These are phyloP conservation scores for Coccomyxa subellipsoidea DNA, from an alignment of 163 green algal species.

Conservation along the genomic window DNA sequence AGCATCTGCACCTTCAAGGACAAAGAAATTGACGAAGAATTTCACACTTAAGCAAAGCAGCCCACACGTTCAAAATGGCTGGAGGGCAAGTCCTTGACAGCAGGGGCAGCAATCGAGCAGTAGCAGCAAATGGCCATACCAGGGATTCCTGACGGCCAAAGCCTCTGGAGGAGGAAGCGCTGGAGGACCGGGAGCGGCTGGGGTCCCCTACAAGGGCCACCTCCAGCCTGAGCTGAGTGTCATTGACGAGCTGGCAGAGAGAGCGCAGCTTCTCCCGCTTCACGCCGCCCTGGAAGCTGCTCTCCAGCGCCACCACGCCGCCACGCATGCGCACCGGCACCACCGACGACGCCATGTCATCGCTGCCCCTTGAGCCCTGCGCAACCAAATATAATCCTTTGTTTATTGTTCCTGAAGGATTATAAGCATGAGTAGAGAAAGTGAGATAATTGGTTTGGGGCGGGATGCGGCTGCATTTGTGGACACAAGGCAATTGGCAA, in stretches of 20 bases:
- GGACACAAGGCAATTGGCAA: too few relatives aligned
- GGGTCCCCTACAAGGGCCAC: conserved; percentile 44
- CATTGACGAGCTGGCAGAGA: conserved; percentile 67
- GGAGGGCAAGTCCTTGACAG: too few relatives aligned
- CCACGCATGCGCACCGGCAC: conserved; percentile 47
- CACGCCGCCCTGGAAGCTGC: conserved; percentile 40
- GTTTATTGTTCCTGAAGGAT: too few relatives aligned
- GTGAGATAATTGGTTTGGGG: too few relatives aligned
- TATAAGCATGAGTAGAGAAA: too few relatives aligned
- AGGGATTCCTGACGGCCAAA: not conserved
- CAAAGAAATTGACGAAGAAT: too few relatives aligned
- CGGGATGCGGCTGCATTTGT: too few relatives aligned
- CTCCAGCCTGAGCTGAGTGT: conserved; percentile 57
- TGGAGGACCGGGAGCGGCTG: not conserved
- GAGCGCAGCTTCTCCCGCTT: conserved; percentile 60
- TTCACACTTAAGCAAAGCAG: too few relatives aligned
- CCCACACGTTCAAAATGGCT: too few relatives aligned
- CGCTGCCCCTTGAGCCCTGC: not conserved
- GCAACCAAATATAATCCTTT: not conserved
- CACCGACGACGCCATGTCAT: conserved; percentile 25
- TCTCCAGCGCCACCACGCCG: conserved; percentile 59
- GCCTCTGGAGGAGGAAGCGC: not conserved
- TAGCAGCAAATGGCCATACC: not conserved
- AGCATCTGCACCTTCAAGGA: not conserved
- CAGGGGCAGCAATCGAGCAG: not conserved